phyloP scores from a whole-genome alignment of 2,329 filamentous ascomycete species.

The Fusarium denticulatum region DNA sequence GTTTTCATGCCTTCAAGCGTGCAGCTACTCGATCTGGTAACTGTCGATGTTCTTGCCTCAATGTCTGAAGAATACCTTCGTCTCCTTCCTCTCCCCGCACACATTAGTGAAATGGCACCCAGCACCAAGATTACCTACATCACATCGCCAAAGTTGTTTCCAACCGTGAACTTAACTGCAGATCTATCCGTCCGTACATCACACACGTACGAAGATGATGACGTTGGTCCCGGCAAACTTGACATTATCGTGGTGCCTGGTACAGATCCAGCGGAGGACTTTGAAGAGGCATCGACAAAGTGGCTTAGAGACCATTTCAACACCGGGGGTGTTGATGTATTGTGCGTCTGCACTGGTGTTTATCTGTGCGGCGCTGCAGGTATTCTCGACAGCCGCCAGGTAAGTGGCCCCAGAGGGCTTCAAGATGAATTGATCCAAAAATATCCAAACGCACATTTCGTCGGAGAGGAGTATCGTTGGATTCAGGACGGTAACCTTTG shows the following conservation, averaged over 20 bases:
- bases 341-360: constrained; percentile 63
- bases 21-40: constrained; percentile 62
- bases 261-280: constrained; percentile 52
- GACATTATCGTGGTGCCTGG: constrained; percentile 64
- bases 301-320: constrained; percentile 57
- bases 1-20: constrained; percentile 59
- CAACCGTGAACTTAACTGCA: constrained; percentile 55
- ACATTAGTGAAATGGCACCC: constrained; percentile 55
- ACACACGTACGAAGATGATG: constrained; percentile 55
- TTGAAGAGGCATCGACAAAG: constrained; percentile 48
- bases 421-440: constrained; percentile 52
- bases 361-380: constrained; percentile 60
- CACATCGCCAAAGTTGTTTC: constrained; percentile 49
- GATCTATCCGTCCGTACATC: constrained; percentile 52
- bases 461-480: constrained; percentile 61
- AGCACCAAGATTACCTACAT: constrained; percentile 59
- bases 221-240: constrained; percentile 60
- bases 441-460: constrained; percentile 53
- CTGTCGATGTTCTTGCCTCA: constrained; percentile 60
- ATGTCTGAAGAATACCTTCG: constrained; percentile 58
- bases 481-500: constrained; percentile 63
- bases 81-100: constrained; percentile 46
- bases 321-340: constrained; percentile 55
- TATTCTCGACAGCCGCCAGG: constrained; percentile 56
- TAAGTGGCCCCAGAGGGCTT: constrained; percentile 58